These are phyloP conservation scores for Clonostachys chloroleuca DNA, from an alignment of 2,329 filamentous ascomycete genomes.

Conservation along the genomic window DNA sequence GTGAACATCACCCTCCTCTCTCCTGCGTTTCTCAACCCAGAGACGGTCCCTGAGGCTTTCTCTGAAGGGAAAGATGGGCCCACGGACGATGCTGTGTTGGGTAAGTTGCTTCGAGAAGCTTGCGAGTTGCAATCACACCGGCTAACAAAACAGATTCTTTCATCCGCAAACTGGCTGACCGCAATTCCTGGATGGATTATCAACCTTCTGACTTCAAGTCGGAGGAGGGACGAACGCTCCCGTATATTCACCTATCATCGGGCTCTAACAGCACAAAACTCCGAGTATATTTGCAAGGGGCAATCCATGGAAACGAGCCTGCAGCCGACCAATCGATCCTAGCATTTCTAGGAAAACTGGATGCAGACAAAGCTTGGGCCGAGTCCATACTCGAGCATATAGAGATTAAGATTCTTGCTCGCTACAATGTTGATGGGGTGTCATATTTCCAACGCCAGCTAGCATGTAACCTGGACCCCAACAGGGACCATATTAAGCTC, in stretches of 20 bases:
- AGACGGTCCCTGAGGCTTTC: slow-evolving; percentile 13
- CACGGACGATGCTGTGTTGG: slow-evolving; percentile 18
- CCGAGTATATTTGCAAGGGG: slow-evolving; percentile 16
- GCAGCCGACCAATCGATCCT: slow-evolving; percentile 16
- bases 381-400: slow-evolving; percentile 14
- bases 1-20: slow-evolving; percentile 17
- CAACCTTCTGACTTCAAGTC: slow-evolving; percentile 17
- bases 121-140: background rate
- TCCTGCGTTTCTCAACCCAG: slow-evolving; percentile 16
- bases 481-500: slow-evolving; percentile 18
- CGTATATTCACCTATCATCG: slow-evolving; percentile 6
- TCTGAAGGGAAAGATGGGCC: slow-evolving; percentile 18
- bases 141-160: slow-evolving; percentile 12
- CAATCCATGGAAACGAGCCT: slow-evolving; percentile 19
- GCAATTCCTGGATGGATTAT: slow-evolving; percentile 18
- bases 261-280: slow-evolving; percentile 8
- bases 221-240: slow-evolving; percentile 11
- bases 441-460: slow-evolving; percentile 17
- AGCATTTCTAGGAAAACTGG: slow-evolving; percentile 16
- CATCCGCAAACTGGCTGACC: slow-evolving; percentile 14
- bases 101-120: slow-evolving; percentile 7
- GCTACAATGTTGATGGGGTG: slow-evolving; percentile 20
- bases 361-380: slow-evolving; percentile 15
- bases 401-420: slow-evolving; percentile 17
- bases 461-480: slow-evolving; percentile 16